Evolutionary conservation across 805 yeast genomes (phyloP).

Genomic region (Zygosaccharomyces bisporus): DNA sequence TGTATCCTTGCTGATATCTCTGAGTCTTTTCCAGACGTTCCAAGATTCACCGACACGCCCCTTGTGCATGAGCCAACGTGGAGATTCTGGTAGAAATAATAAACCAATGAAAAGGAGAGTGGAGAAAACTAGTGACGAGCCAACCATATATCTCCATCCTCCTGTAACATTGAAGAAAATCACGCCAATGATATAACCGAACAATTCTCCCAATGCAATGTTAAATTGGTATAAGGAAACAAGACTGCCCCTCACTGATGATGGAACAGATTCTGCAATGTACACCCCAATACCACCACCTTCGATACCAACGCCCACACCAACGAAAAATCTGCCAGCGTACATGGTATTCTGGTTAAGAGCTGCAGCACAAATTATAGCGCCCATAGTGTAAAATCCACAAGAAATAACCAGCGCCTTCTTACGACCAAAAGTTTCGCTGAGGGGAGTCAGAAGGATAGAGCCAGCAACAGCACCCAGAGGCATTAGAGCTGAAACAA

Average conservation of each 20-base stretch:
- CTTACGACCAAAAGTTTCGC: conserved; percentile 51
- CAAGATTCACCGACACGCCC: conserved; percentile 50
- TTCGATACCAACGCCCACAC: conserved; percentile 63
- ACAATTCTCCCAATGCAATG: conserved; percentile 62
- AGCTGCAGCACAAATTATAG: conserved; percentile 54
- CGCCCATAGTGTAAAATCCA: conserved; percentile 58
- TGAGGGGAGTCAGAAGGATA: conserved; percentile 52
- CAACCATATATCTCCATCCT: conserved; percentile 66
- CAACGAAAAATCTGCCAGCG: conserved; percentile 58
- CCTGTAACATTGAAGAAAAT: conserved; percentile 53
- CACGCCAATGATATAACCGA: conserved; percentile 62
- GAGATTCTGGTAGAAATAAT: conserved; percentile 57
- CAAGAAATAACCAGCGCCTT: conserved; percentile 53
- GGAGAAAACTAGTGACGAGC: conserved; percentile 58
- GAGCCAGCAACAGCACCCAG: conserved; percentile 66
- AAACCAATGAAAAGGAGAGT: conserved; percentile 48
- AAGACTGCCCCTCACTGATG: conserved; percentile 53
- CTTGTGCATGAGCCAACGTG: conserved; percentile 55
- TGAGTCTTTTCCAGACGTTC: conserved; percentile 51
- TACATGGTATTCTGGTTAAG: conserved; percentile 46
- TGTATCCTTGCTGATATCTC: conserved; percentile 43
- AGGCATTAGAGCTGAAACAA: conserved; percentile 61
- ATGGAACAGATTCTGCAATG: conserved; percentile 58
- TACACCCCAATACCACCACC: conserved; percentile 63
- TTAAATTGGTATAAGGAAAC: conserved; percentile 62